Evolutionary conservation across 169 alveolate species (phyloP).

Genomic region (Plasmodium vinckei): DNA sequence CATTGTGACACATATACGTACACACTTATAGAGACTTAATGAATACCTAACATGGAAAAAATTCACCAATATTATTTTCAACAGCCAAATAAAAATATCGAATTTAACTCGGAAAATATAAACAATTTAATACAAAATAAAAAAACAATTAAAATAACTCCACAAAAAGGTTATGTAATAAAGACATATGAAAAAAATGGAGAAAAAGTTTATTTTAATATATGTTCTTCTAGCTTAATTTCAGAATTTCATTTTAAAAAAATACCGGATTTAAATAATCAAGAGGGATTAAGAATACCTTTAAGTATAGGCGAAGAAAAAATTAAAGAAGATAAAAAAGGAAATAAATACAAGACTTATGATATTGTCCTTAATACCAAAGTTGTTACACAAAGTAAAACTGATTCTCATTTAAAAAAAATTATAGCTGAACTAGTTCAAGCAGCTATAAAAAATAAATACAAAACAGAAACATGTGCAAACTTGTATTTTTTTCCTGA

Average conservation of each 20-base stretch:
- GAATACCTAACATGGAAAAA: constrained; percentile 13
- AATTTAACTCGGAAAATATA: constrained; percentile 36
- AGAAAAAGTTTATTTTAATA: constrained; percentile 68
- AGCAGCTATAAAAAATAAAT: constrained; percentile 70
- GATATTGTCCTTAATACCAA: constrained; percentile 71
- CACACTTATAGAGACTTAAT: neutral
- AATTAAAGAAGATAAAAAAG: constrained; percentile 71
- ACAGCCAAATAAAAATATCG: constrained; percentile 8
- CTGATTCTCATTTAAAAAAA: constrained; percentile 55
- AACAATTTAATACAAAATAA: constrained; percentile 23
- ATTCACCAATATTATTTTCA: constrained; percentile 13
- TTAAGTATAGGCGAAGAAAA: constrained; percentile 77
- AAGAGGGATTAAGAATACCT: constrained; percentile 75
- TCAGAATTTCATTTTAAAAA: constrained; percentile 71
- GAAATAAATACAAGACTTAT: constrained; percentile 68
- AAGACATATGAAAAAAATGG: constrained; percentile 74
- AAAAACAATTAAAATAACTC: constrained; percentile 66
- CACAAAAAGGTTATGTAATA: constrained; percentile 77
- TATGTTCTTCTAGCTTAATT: constrained; percentile 56
- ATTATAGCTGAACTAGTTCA: constrained; percentile 72
- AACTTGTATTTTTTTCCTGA: constrained; percentile 69
- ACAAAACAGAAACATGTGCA: constrained; percentile 65
- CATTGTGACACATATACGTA: neutral
- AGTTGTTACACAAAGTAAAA: constrained; percentile 59
- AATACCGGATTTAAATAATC: constrained; percentile 51